Percentiles rank a stretch among this genome's conserved stretches.
These are phyloP conservation scores for Plasmodium yoelii DNA, from an alignment of 169 alveolate genomes.

Conservation along the genomic window DNA sequence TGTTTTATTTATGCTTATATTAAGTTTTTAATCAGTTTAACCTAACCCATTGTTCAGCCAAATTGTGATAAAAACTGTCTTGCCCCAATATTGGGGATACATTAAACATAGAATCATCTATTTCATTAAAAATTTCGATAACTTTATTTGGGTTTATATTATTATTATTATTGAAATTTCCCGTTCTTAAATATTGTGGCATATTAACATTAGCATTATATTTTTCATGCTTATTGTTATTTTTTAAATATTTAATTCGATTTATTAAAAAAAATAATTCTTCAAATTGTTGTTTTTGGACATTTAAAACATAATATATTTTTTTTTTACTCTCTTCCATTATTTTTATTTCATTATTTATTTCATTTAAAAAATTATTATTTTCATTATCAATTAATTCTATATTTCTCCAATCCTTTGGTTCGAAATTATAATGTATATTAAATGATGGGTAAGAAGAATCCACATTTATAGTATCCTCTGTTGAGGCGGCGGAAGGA, in stretches of 20 bases:
- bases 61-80: conserved; percentile 41
- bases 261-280: conserved; percentile 40
- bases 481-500: conserved; percentile 17
- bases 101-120: conserved; percentile 34
- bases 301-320: conserved; percentile 45
- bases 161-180: conserved; percentile 4
- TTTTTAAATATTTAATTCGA: conserved; percentile 14
- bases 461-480: conserved; percentile 20
- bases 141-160: conserved; percentile 10
- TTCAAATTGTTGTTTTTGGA: conserved; percentile 68
- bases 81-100: conserved; percentile 9
- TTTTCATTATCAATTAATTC: conserved; percentile 50
- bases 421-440: conserved; percentile 66
- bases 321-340: conserved; percentile 65
- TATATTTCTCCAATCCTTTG: conserved; percentile 58
- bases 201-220: conserved; percentile 2
- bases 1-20: no score
- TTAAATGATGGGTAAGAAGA: conserved; percentile 57
- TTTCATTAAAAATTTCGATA: conserved; percentile 11
- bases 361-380: conserved; percentile 28
- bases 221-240: neutral
- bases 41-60: conserved; percentile 68
- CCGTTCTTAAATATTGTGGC: conserved; percentile 48
- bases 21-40: neutral
- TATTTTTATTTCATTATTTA: conserved; percentile 43